A percentile compares a stretch with the other conserved stretches of the same genome.
phyloP scores from a whole-genome alignment of 2,329 filamentous ascomycete genomes.

The Thielaviopsis punctulata region DNA sequence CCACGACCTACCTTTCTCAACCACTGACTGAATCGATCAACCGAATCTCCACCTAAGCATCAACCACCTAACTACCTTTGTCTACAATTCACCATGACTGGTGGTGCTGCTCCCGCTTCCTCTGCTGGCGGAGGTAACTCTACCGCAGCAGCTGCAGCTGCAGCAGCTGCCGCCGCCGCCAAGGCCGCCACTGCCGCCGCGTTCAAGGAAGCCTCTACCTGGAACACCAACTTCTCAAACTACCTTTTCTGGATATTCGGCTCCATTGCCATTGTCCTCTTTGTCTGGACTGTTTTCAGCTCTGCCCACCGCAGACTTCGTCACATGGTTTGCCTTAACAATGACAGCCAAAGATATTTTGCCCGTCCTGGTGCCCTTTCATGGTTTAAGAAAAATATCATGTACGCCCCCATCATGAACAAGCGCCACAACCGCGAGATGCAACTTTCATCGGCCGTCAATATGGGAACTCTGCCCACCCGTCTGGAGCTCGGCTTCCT shows the following conservation, averaged over 20 bases:
- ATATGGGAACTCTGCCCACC: slow-evolving; percentile 46
- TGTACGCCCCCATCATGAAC: slow-evolving; percentile 45
- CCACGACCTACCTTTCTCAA: neutral
- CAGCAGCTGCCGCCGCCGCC: too few relatives aligned
- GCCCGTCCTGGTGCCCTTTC: slow-evolving; percentile 11
- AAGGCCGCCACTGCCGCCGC: slow-evolving; percentile 10
- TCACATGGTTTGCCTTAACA: slow-evolving; percentile 57
- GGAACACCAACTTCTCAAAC: slow-evolving; percentile 38
- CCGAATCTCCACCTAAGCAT: neutral
- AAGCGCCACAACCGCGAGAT: slow-evolving; percentile 54
- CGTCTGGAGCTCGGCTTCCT: slow-evolving; percentile 44
- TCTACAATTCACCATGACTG: slow-evolving; percentile 2
- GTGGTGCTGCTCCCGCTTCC: slow-evolving; percentile 5
- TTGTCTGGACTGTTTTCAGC: slow-evolving; percentile 48
- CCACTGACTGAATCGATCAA: neutral
- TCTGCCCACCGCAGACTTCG: slow-evolving; percentile 51
- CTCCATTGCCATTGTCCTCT: slow-evolving; percentile 42
- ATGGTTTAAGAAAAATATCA: slow-evolving; percentile 15
- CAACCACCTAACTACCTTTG: neutral
- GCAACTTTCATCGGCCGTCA: slow-evolving; percentile 40
- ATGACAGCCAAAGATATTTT: slow-evolving; percentile 68
- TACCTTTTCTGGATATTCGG: slow-evolving; percentile 49
- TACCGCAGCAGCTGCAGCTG: slow-evolving; percentile 8
- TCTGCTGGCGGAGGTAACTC: slow-evolving; percentile 11
- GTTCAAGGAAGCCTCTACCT: slow-evolving; percentile 19